Evolutionary conservation across 352 stramenopile species (phyloP), one percentile per base, ranked within the genome.

Genomic region (Phytophthora fragariae): DNA sequence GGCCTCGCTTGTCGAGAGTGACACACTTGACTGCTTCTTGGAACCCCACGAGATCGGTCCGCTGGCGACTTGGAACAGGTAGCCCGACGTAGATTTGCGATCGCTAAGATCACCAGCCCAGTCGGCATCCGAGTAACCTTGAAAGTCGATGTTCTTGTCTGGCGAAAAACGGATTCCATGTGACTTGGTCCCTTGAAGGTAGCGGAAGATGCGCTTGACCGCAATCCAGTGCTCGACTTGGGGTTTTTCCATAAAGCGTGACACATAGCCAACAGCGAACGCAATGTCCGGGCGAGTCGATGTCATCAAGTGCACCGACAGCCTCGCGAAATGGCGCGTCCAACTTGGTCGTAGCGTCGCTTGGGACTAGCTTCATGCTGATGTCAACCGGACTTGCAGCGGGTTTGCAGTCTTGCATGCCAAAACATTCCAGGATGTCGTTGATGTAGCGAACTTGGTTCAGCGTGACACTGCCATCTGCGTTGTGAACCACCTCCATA

Each of bases 201-300:
- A n/a, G n/a, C n/a, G n/a, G n/a, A n/a, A n/a, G n/a, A n/a, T n/a
- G n/a, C n/a, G n/a, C n/a, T n/a, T n/a, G n/a, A n/a, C n/a, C n/a
- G n/a, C n/a, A n/a, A n/a, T n/a, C n/a, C n/a, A n/a, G n/a, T n/a
- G n/a, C n/a, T n/a, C n/a, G n/a, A n/a, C n/a, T n/a, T n/a, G n/a
- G n/a, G n/a, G n/a, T n/a, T n/a, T n/a, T n/a, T 73, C 17, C 70
- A 77, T 73, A 58, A 73, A 73, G 35, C 65, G 57, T 10, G 63
- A 62, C 15, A 76, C 44, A 39, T 68, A 76, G 8, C 55, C 61
- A 0, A 67, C 61, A 0, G 62, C 68, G 7, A 31, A 72, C 6
- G 70, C 70, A 27, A 72, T 72, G 19, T 72, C 62, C 29, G 70
- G 70, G 12, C 58, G 63, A 49, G 62, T 72, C 3, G 63, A 37